These are phyloP conservation scores for Bassia scoparia DNA, from an alignment of 148 eudicot genomes.

Conservation along the genomic window DNA sequence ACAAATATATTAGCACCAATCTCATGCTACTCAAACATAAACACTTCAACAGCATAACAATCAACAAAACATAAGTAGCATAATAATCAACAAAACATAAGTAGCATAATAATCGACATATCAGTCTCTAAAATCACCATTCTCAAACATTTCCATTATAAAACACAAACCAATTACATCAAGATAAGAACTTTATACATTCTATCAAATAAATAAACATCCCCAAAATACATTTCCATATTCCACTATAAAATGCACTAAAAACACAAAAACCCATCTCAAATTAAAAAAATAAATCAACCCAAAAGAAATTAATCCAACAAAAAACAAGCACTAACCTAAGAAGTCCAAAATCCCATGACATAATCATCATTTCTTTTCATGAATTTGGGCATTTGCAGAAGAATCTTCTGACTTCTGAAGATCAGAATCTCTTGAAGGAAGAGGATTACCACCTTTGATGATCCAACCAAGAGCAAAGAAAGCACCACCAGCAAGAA, in stretches of 20 bases:
- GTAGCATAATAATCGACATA: not conserved
- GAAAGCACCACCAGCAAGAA: constrained; percentile 82
- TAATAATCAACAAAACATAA: not conserved
- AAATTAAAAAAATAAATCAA: not conserved
- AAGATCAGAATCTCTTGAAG: constrained; percentile 31
- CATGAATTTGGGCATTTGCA: not conserved
- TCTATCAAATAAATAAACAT: too few species aligned
- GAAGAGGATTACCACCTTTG: constrained; percentile 81
- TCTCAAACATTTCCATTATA: not conserved
- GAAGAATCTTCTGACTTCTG: constrained; percentile 7
- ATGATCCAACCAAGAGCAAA: constrained; percentile 95
- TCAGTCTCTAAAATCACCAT: too few species aligned
- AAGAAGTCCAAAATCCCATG: not conserved
- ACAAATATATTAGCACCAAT: too few species aligned
- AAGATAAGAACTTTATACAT: not conserved
- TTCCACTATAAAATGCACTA: not conserved
- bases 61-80: not conserved
- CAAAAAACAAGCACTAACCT: constrained; percentile 14
- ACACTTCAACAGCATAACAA: not conserved
- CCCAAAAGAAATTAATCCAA: not conserved
- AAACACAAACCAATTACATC: not conserved
- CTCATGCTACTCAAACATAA: too few species aligned
- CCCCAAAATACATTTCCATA: not conserved
- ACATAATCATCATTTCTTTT: not conserved
- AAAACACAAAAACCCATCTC: not conserved